phyloP scores from a whole-genome alignment of 768 basidiomycete genomes.

The Tulasnella sp. region DNA sequence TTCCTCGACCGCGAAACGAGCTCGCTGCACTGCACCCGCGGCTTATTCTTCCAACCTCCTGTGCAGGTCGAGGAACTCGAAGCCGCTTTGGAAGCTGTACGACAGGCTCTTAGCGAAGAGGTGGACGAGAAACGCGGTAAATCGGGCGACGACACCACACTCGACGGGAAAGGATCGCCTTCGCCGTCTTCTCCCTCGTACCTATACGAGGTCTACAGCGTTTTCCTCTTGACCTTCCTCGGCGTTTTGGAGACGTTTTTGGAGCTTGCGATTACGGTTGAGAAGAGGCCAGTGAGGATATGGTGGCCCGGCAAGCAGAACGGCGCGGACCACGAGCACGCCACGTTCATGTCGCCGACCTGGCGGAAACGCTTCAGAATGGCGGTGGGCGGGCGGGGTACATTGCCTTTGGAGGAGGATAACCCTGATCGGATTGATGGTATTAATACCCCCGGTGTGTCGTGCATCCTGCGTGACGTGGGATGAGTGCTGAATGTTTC shows the following conservation, averaged over 20 bases:
- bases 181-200: slow-evolving; percentile 2
- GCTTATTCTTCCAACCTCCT: neutral
- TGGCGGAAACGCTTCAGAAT: neutral
- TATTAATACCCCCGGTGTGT: neutral
- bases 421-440: slow-evolving; percentile 3
- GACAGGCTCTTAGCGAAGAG: neutral
- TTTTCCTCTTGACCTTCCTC: neutral
- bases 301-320: slow-evolving; percentile 7
- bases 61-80: neutral
- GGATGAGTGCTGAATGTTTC: too few relatives aligned
- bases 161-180: neutral
- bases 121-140: neutral
- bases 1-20: slow-evolving; percentile 12
- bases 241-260: neutral
- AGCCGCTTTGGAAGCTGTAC: neutral
- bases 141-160: neutral
- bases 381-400: neutral
- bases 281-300: neutral
- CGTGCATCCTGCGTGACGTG: too few relatives aligned
- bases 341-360: neutral
- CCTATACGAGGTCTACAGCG: neutral
- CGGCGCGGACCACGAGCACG: neutral
- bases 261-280: neutral
- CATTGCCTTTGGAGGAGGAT: slow-evolving; percentile 7
- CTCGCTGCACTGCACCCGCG: neutral